Evolutionary conservation across 805 yeast species (phyloP).

Genomic region (Alloascoidea africana): DNA sequence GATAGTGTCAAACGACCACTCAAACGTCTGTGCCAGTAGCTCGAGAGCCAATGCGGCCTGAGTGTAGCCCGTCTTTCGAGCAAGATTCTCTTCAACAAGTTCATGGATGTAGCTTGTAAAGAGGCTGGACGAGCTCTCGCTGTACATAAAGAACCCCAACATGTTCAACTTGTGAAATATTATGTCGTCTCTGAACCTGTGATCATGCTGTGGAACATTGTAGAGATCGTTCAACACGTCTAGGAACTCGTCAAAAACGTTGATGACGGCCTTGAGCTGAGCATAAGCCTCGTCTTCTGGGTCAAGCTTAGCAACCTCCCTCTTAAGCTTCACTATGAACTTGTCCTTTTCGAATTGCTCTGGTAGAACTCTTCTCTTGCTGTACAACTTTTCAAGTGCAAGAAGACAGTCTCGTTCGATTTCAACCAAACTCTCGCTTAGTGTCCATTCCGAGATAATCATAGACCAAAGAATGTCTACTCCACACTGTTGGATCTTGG

Average conservation of each 20-base stretch:
- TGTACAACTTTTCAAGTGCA: conserved; percentile 52
- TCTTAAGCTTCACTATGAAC: conserved; percentile 37
- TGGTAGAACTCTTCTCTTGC: conserved; percentile 41
- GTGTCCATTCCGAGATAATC: conserved; percentile 48
- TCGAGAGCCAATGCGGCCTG: conserved; percentile 79
- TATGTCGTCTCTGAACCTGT: conserved; percentile 79
- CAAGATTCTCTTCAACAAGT: conserved; percentile 48
- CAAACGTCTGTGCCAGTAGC: conserved; percentile 58
- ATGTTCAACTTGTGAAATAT: conserved; percentile 67
- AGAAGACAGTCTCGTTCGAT: conserved; percentile 47
- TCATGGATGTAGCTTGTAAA: conserved; percentile 68
- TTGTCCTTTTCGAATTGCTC: conserved; percentile 33
- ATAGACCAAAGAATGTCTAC: conserved; percentile 57
- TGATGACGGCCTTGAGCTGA: conserved; percentile 35
- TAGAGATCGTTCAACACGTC: conserved; percentile 50
- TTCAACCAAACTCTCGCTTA: conserved; percentile 40
- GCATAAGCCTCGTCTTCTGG: conserved; percentile 49
- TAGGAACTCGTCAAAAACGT: conserved; percentile 31
- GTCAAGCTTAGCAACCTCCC: conserved; percentile 35
- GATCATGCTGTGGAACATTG: conserved; percentile 66
- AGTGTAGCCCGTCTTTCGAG: conserved; percentile 44
- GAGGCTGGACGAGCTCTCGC: conserved; percentile 65
- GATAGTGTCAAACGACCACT: conserved; percentile 38
- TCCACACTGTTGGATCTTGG: conserved; percentile 44
- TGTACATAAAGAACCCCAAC: conserved; percentile 59